These are phyloP conservation scores for Botryotinia calthae DNA, from an alignment of 2,329 filamentous ascomycete species.

Conservation along the genomic window DNA sequence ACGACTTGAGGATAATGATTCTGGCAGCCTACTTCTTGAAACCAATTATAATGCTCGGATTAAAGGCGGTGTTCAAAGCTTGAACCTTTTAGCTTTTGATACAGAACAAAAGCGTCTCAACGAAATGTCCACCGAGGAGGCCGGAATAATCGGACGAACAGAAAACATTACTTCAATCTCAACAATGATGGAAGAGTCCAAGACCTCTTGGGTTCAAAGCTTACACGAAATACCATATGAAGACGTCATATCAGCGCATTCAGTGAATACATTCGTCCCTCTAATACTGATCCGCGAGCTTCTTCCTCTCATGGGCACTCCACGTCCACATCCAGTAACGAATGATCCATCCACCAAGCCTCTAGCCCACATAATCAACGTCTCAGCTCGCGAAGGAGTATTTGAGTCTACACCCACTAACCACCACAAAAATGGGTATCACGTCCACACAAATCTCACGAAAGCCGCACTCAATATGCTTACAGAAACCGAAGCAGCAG, in stretches of 20 bases:
- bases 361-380: constrained; percentile 25
- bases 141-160: background rate
- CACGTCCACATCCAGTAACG: background rate
- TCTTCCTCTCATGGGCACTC: constrained; percentile 23
- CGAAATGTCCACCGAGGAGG: background rate
- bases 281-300: constrained; percentile 27
- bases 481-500: constrained; percentile 26
- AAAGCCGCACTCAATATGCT: constrained; percentile 31
- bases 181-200: background rate
- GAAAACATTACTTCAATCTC: background rate
- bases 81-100: constrained; percentile 7
- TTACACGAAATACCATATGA: constrained; percentile 26
- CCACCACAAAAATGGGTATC: constrained; percentile 22
- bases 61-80: constrained; percentile 1
- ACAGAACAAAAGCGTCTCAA: constrained; percentile 8
- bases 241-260: constrained; percentile 28
- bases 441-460: constrained; percentile 29
- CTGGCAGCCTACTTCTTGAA: background rate
- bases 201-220: constrained; percentile 26
- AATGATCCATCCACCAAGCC: background rate
- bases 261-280: constrained; percentile 28
- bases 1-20: background rate
- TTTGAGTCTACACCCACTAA: constrained; percentile 21
- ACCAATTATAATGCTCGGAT: constrained; percentile 11
- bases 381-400: constrained; percentile 28